Evolutionary conservation across 306 rosid genomes (phyloP).

Genomic region (Begonia fuchsioides): DNA sequence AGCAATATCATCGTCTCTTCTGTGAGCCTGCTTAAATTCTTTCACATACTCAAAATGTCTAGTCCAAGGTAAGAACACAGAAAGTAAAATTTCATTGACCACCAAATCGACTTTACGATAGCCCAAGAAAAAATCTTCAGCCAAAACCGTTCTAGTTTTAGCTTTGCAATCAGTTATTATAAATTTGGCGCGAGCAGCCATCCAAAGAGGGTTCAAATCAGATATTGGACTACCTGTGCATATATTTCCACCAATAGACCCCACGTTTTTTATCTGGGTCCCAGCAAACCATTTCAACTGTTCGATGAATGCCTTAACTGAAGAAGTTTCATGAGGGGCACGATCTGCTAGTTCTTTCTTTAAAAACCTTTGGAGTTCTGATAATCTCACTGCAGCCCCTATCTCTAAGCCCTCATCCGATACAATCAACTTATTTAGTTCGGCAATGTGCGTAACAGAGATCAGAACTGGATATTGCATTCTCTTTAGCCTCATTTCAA

Average conservation of each 20-base stretch:
- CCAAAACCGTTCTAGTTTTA: conserved; percentile 40
- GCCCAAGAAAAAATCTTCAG: conserved; percentile 71
- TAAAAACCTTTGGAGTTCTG: conserved; percentile 48
- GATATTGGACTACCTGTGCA: conserved; percentile 99
- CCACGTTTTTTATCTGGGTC: conserved; percentile 76
- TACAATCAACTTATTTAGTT: conserved; percentile 45
- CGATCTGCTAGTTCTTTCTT: conserved; percentile 45
- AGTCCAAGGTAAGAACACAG: conserved; percentile 87
- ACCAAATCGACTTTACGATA: conserved; percentile 85
- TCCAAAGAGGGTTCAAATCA: conserved; percentile 94
- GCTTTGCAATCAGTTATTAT: conserved; percentile 56
- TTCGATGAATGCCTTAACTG: conserved; percentile 72
- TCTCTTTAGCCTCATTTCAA: conserved; percentile 78
- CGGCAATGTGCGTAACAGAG: conserved; percentile 61
- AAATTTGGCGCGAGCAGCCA: conserved; percentile 69
- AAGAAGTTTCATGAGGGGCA: conserved; percentile 48
- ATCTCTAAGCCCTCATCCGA: conserved; percentile 65
- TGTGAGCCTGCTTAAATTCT: conserved; percentile 91
- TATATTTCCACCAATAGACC: conserved; percentile 85
- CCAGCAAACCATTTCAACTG: conserved; percentile 99
- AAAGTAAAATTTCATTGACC: conserved; percentile 57
- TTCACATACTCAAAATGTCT: conserved; percentile 69
- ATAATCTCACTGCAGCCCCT: conserved; percentile 80
- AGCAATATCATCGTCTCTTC: conserved; percentile 98
- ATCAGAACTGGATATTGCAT: conserved; percentile 52